These are phyloP conservation scores for Kwoniella sp. DNA, from an alignment of 768 basidiomycete genomes.

Conservation along the genomic window DNA sequence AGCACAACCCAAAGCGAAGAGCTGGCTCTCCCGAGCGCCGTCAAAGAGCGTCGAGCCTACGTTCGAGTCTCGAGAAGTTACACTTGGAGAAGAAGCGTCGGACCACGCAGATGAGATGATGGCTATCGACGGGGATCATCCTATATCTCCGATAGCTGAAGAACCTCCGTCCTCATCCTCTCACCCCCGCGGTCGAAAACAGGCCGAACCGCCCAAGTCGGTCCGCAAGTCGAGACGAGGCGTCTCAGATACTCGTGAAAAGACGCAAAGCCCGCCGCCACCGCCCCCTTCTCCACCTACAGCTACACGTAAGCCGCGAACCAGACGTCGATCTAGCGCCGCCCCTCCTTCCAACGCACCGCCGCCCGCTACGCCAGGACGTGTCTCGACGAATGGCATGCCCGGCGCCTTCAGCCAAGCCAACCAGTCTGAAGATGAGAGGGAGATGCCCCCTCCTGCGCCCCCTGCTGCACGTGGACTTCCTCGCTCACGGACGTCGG, in stretches of 20 bases:
- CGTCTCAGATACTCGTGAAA: conserved; percentile 1
- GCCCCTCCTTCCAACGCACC: neutral
- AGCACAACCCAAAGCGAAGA: neutral
- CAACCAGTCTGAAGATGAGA: conserved; percentile 7
- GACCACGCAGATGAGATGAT: neutral
- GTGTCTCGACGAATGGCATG: conserved; percentile 14
- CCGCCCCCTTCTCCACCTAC: neutral
- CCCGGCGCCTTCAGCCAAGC: conserved; percentile 22
- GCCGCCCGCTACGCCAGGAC: neutral
- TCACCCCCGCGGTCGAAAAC: too few relatives aligned
- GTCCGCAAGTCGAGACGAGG: conserved; percentile 8
- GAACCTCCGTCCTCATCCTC: conserved; percentile 5
- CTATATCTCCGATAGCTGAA: conserved; percentile 1
- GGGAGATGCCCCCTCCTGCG: conserved; percentile 26
- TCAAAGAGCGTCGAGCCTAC: conserved; percentile 17
- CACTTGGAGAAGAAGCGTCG: neutral
- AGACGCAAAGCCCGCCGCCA: conserved; percentile 6
- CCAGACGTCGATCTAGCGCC: neutral
- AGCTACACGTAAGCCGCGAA: neutral
- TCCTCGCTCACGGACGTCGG: conserved; percentile 2
- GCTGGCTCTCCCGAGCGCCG: conserved; percentile 8
- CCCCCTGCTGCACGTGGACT: neutral
- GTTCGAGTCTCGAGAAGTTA: neutral
- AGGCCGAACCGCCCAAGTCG: conserved; percentile 13
- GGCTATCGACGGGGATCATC: conserved; percentile 6